phyloP scores from a whole-genome alignment of 768 basidiomycete genomes.

The Mycena albidolilacea region DNA sequence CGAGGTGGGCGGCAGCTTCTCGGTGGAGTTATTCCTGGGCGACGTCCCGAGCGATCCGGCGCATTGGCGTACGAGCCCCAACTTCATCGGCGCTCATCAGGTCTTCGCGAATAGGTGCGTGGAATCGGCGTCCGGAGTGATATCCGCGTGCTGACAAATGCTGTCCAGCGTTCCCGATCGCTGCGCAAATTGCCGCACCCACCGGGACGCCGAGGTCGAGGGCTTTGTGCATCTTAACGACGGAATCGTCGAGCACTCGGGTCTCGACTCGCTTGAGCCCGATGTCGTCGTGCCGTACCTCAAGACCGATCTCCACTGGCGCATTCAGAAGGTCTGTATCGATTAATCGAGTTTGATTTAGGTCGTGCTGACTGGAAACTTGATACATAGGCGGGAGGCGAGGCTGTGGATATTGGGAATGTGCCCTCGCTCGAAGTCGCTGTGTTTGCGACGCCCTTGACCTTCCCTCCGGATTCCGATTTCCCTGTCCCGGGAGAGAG shows the following conservation, averaged over 20 bases:
- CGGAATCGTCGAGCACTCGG: constrained; percentile 48
- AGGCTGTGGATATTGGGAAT: constrained; percentile 19
- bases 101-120: constrained; percentile 57
- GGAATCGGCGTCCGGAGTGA: too few relatives aligned
- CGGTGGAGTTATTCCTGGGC: constrained; percentile 65
- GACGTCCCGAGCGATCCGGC: constrained; percentile 52
- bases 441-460: constrained; percentile 47
- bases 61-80: constrained; percentile 53
- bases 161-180: constrained; percentile 40
- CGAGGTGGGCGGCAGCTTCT: constrained; percentile 59
- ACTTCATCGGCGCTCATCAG: constrained; percentile 60
- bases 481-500: constrained; percentile 43
- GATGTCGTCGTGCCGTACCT: constrained; percentile 59
- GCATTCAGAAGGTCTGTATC: constrained; percentile 55
- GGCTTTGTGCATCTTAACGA: constrained; percentile 63
- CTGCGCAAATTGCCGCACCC: constrained; percentile 58
- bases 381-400: constrained; percentile 21
- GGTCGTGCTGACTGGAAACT: neutral
- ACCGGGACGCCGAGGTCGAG: constrained; percentile 51
- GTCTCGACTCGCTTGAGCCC: constrained; percentile 53
- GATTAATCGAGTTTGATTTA: neutral
- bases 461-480: constrained; percentile 46
- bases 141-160: neutral
- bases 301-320: constrained; percentile 57
- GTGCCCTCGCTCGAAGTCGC: constrained; percentile 48